Evolutionary conservation across 106 monocot species (phyloP).

Genomic region (Acorus gramineus): DNA sequence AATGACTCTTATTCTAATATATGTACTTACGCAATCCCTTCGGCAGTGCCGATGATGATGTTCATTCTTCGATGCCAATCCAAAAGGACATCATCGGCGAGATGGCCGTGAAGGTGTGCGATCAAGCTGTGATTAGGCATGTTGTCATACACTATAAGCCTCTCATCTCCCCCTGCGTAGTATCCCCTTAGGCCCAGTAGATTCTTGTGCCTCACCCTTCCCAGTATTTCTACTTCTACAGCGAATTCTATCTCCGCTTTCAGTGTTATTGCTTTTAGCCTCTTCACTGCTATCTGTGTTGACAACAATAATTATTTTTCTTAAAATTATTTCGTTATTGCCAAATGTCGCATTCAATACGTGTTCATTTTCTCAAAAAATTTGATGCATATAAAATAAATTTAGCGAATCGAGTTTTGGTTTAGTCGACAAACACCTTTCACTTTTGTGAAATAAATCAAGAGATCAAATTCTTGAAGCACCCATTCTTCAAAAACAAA

Average conservation of each 20-base stretch:
- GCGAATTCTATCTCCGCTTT: slow-evolving; percentile 56
- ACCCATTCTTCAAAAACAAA: not conserved
- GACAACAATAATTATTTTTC: not conserved
- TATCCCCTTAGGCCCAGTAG: slow-evolving; percentile 43
- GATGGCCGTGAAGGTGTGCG: slow-evolving; percentile 34
- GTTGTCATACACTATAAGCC: slow-evolving; percentile 59
- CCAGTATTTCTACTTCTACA: slow-evolving; percentile 44
- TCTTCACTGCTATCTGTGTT: slow-evolving; percentile 56
- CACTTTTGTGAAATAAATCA: too few species aligned
- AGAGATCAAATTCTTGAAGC: too few species aligned
- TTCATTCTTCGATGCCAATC: slow-evolving; percentile 19
- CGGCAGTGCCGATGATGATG: slow-evolving; percentile 20
- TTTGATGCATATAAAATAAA: too few species aligned
- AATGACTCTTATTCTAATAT: not conserved
- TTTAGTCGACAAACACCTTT: too few species aligned
- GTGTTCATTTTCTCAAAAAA: too few species aligned
- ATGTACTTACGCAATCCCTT: slow-evolving; percentile 17
- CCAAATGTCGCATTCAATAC: too few species aligned
- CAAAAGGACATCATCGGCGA: not conserved
- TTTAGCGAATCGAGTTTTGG: too few species aligned
- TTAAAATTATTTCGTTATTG: too few species aligned
- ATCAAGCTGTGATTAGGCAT: slow-evolving; percentile 55
- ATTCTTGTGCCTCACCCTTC: slow-evolving; percentile 48
- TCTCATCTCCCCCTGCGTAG: slow-evolving; percentile 28
- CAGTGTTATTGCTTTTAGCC: slow-evolving; percentile 37